phyloP scores from a whole-genome alignment of 2,329 filamentous ascomycete species.

The Neocatenulostroma microsporum region DNA sequence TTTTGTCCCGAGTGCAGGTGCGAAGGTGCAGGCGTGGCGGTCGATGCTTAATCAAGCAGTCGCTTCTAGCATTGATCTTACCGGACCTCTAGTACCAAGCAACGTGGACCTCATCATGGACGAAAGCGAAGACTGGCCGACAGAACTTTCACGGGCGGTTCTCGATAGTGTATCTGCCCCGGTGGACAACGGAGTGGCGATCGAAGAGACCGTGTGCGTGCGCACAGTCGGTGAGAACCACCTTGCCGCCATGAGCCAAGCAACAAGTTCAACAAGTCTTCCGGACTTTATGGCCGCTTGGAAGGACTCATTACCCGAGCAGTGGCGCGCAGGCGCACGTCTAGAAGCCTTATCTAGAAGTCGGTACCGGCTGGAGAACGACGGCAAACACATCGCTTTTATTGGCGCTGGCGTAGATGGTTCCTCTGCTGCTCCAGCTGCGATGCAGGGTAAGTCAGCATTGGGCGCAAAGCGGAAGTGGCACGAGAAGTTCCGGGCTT shows the following conservation, averaged over 20 bases:
- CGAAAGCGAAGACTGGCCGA: slow-evolving; percentile 29
- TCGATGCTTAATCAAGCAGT: slow-evolving; percentile 34
- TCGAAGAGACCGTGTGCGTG: slow-evolving; percentile 18
- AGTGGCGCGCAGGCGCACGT: slow-evolving; percentile 22
- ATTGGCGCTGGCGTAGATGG: too few relatives aligned
- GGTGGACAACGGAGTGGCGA: slow-evolving; percentile 19
- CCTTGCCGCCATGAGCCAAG: slow-evolving; percentile 12
- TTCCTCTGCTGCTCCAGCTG: too few relatives aligned
- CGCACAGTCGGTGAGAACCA: slow-evolving; percentile 18
- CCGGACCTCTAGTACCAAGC: slow-evolving; percentile 29
- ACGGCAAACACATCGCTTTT: slow-evolving; percentile 16
- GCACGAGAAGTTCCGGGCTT: slow-evolving; percentile 32
- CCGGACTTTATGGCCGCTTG: slow-evolving; percentile 31
- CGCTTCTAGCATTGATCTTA: slow-evolving; percentile 36
- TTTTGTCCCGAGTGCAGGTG: slow-evolving; percentile 43
- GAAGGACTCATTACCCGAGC: slow-evolving; percentile 29
- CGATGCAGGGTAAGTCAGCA: slow-evolving; percentile 15
- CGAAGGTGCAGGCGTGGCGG: slow-evolving; percentile 44
- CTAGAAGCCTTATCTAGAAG: slow-evolving; percentile 18
- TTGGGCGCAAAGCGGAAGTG: slow-evolving; percentile 30
- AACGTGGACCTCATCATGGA: slow-evolving; percentile 14
- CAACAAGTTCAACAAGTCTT: slow-evolving; percentile 15
- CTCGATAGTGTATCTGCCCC: slow-evolving; percentile 19
- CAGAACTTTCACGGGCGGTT: slow-evolving; percentile 30
- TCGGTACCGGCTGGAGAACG: slow-evolving; percentile 15